Percentiles rank a stretch among this genome's conserved stretches.
Conservation (phyloP, 176 grass and related monocot genomes). For the Canna indica region DNA sequence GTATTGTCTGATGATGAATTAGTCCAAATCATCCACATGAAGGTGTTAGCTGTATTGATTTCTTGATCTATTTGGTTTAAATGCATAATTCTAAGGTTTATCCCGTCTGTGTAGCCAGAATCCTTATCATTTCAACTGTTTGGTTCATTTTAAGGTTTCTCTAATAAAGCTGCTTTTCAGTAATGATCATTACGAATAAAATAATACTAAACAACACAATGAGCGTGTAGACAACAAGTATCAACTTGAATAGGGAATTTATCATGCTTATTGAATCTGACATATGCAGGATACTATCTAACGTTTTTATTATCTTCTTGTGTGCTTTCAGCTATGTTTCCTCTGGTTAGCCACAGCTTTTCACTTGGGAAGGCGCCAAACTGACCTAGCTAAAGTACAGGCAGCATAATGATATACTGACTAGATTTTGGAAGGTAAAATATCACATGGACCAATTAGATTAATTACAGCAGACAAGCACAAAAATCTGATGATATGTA, state of each 20-base stretch:
- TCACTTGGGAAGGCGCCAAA: conserved; percentile 72
- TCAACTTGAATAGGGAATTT: not conserved
- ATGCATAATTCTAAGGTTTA: not conserved
- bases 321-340: conserved; percentile 62
- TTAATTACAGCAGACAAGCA: not conserved
- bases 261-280: not conserved
- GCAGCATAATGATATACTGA: conserved; percentile 6
- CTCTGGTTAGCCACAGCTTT: conserved; percentile 68
- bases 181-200: not conserved
- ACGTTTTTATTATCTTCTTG: not conserved
- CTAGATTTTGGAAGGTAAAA: not conserved
- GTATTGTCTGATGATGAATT: too few relatives aligned
- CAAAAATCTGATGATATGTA: not conserved
- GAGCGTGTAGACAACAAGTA: not conserved
- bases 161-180: not conserved
- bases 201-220: not conserved
- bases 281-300: conserved; percentile 1
- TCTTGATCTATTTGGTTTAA: not conserved
- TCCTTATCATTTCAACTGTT: not conserved
- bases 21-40: not conserved
- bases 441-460: not conserved
- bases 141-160: not conserved
- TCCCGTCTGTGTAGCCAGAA: not conserved
- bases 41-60: not conserved
- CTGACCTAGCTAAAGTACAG: conserved; percentile 49